A percentile compares a stretch with the other conserved stretches of the same genome.
phyloP scores from a whole-genome alignment of 345 rosid species.

The Heritiera fomes region DNA sequence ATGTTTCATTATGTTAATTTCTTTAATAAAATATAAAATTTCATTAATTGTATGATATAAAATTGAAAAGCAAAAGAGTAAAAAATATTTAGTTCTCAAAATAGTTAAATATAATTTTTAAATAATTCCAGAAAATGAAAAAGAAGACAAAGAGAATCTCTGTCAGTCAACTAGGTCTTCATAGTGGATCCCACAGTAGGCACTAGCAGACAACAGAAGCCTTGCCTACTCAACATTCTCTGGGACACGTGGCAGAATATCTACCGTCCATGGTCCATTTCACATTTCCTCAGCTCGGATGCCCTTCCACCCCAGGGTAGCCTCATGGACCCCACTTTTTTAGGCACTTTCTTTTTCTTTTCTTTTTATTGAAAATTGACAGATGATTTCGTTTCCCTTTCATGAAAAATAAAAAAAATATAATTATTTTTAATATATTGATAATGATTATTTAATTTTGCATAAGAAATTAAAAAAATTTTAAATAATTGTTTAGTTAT shows the following conservation, averaged over 20 bases:
- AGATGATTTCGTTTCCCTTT: no score
- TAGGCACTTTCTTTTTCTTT: neutral
- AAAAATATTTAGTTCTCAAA: no score
- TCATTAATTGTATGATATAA: no score
- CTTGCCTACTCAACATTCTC: constrained; percentile 18
- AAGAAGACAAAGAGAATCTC: constrained; percentile 26
- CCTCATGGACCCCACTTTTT: constrained; percentile 27
- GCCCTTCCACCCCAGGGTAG: constrained; percentile 23
- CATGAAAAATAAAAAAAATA: no score
- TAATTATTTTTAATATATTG: no score
- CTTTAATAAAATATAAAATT: no score
- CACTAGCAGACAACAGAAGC: constrained; percentile 23
- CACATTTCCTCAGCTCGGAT: constrained; percentile 9
- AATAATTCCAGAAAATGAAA: neutral
- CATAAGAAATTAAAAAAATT: no score
- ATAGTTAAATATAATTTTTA: no score
- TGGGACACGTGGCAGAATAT: constrained; percentile 31
- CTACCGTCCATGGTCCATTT: constrained; percentile 17
- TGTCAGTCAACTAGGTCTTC: constrained; percentile 34
- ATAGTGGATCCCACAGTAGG: constrained; percentile 18
- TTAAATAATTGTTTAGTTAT: no score
- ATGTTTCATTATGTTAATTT: no score
- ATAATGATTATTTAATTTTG: no score
- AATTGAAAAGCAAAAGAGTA: neutral
- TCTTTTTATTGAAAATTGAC: neutral